Percentiles rank a stretch among this genome's conserved stretches.
phyloP scores from a whole-genome alignment of 176 grass and related monocot species.

The Triticum timopheevii region DNA sequence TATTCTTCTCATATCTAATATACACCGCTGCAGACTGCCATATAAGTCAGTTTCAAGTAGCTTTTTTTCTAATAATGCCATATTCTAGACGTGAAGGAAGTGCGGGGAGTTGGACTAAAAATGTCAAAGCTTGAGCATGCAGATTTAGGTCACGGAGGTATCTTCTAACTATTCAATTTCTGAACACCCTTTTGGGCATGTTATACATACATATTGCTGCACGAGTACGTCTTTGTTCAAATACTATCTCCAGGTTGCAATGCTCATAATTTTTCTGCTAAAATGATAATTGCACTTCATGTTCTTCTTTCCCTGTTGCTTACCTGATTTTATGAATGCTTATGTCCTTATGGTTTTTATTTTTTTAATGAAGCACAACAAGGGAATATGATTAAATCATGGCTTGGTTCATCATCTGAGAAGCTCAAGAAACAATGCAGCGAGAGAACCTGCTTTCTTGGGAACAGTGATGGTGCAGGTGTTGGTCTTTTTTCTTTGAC shows the following conservation, averaged over 20 bases:
- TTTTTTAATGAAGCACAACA: constrained; percentile 43
- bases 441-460: constrained; percentile 30
- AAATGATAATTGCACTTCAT: not conserved
- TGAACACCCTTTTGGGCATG: not conserved
- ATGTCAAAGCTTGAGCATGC: constrained; percentile 73
- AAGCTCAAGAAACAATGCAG: constrained; percentile 41
- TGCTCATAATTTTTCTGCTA: not conserved
- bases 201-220: constrained; percentile 1
- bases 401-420: constrained; percentile 57
- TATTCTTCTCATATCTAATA: constrained; percentile 8
- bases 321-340: constrained; percentile 4
- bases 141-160: constrained; percentile 58
- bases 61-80: not conserved
- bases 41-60: not conserved
- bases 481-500: constrained; percentile 17
- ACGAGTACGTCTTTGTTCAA: not conserved
- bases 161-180: too few relatives aligned
- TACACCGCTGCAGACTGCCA: not conserved
- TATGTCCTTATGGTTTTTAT: constrained; percentile 27
- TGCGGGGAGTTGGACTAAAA: constrained; percentile 85
- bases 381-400: constrained; percentile 66
- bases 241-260: not conserved
- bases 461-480: constrained; percentile 49
- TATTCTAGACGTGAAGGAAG: constrained; percentile 85
- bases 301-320: not conserved